phyloP scores from a whole-genome alignment of 2,329 filamentous ascomycete genomes.

The Diaporthe citri region DNA sequence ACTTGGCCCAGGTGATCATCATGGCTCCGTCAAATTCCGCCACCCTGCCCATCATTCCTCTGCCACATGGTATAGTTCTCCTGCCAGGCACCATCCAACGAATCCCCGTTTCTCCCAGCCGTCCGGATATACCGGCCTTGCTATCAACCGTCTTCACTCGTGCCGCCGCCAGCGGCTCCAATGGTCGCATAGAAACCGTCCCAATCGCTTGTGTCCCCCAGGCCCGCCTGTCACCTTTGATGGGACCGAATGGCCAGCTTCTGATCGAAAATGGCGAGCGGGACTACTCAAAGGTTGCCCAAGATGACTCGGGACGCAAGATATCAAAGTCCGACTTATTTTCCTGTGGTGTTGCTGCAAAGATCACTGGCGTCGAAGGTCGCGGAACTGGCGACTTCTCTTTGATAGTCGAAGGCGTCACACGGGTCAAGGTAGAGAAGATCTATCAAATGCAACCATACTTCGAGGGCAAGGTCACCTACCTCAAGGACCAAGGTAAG shows the following conservation, averaged over 20 bases:
- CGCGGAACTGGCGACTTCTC: constrained; percentile 81
- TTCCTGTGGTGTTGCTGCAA: constrained; percentile 83
- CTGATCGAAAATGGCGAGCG: constrained; percentile 76
- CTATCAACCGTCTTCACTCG: constrained; percentile 87
- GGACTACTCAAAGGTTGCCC: constrained; percentile 58
- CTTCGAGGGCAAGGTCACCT: constrained; percentile 84
- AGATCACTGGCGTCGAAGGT: constrained; percentile 83
- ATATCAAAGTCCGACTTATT: constrained; percentile 81
- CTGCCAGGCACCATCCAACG: constrained; percentile 88
- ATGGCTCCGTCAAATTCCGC: constrained; percentile 56
- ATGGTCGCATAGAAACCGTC: constrained; percentile 74
- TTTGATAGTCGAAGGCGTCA: constrained; percentile 86
- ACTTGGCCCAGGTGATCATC: neutral
- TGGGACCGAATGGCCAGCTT: constrained; percentile 81
- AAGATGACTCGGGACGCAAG: constrained; percentile 65
- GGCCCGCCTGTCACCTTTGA: constrained; percentile 71
- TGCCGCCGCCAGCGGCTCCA: constrained; percentile 75
- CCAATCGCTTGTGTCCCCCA: constrained; percentile 91
- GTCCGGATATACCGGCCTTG: constrained; percentile 89
- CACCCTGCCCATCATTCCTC: constrained; percentile 81
- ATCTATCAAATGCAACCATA: constrained; percentile 84
- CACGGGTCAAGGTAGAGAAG: constrained; percentile 81
- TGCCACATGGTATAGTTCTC: constrained; percentile 84
- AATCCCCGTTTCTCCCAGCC: constrained; percentile 82
- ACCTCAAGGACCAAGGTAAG: constrained; percentile 78